Base-by-base conservation (phyloP, 1,139 yeast species). In the Nadsonia commutata region DNA sequence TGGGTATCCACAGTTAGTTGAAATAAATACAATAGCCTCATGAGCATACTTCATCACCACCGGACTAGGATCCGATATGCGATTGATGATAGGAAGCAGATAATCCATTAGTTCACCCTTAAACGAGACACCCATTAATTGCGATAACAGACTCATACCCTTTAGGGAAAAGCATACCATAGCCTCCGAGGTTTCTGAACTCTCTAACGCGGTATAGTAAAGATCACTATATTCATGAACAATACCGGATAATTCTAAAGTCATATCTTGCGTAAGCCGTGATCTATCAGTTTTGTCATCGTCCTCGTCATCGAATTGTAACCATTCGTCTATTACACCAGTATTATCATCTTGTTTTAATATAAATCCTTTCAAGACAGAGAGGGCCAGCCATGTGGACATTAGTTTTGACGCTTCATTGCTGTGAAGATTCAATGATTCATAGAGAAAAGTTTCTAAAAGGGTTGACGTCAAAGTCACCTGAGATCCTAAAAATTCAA, bases 1-100 rank as follows among this genome's bases (percentile, higher is more conserved):
- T 0, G 77, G 76, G 42, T 70, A 60, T 50, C 80, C 81, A 39
- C 82, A 68, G 6, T 62, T 62, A 11, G 65, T 55, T 0, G 93
- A 73, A 8, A 88, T 59, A 8, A 62, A 60, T 20, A 62, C 44
- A 0, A 72, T 56, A 2, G 76, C 65, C 1, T 54, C 47, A 48
- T 70, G 71, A 0, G 84, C 78, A 43, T 67, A 68, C 8, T 54
- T 50, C 17, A 78, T 60, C 1, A 75, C 63, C 1, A 48, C 43
- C 2, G 66, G 62, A 20, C 69, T 65, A 0, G 67, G 49, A 1
- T 77, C 71, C 0, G 80, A 78, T 33, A 78, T 56, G 45, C 67
- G 63, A 39, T 76, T 76, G 9, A 78, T 64, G 1, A 78, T 66
- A 0, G 79, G 76, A 49, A 71, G 78, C 2, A 79, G 52, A 39